These are phyloP conservation scores for Pichia gijzeniarum DNA, from an alignment of 805 yeast species.

Conservation along the genomic window DNA sequence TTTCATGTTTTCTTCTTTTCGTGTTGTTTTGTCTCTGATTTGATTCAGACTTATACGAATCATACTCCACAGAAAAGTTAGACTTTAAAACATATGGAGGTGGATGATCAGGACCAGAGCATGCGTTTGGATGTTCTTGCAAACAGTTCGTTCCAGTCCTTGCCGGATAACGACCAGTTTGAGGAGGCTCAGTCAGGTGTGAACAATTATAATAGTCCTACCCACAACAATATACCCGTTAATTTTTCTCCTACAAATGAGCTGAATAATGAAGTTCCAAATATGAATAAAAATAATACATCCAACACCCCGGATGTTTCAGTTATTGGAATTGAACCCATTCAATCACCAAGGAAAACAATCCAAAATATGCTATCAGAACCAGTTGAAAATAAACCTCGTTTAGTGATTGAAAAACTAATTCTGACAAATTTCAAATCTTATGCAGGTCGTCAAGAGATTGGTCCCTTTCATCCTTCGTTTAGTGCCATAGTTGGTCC, in stretches of 20 bases:
- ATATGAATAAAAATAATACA: background rate
- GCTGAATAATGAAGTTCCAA: background rate
- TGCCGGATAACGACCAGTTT: background rate
- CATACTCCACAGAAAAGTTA: too few relatives aligned
- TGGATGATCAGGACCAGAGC: background rate
- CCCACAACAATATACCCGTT: background rate
- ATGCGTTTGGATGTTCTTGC: conserved; percentile 1
- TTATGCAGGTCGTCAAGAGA: conserved; percentile 86
- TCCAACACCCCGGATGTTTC: background rate
- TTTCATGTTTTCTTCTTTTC: too few relatives aligned
- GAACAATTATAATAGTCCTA: background rate
- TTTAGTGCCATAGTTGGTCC: conserved; percentile 98
- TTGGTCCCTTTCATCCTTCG: conserved; percentile 91
- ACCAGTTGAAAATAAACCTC: conserved; percentile 19
- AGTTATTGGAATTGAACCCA: conserved; percentile 16
- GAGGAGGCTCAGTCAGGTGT: conserved; percentile 2
- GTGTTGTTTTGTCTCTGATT: too few relatives aligned
- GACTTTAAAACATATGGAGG: too few relatives aligned
- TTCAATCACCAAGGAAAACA: conserved; percentile 10
- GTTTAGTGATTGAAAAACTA: conserved; percentile 71
- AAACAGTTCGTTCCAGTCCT: conserved; percentile 5
- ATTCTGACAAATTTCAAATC: conserved; percentile 86
- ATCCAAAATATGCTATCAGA: conserved; percentile 1
- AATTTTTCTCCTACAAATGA: background rate
- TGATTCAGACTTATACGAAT: too few relatives aligned